Conservation (phyloP, 805 yeast species). For the Priceomyces carsonii region DNA sequence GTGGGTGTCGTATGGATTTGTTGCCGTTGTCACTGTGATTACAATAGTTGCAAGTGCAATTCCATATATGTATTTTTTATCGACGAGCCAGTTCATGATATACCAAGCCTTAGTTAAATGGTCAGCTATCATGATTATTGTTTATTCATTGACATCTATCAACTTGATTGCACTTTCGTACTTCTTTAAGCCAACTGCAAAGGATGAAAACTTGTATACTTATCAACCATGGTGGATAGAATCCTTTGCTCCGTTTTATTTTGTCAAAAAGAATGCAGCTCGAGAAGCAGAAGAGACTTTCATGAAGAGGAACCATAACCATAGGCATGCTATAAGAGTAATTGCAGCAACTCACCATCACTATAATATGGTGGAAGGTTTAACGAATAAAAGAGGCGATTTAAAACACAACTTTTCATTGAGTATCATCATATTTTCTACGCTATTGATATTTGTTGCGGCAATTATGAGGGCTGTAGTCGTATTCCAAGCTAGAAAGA, state of each 20-base stretch:
- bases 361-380: slow-evolving; percentile 29
- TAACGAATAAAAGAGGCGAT: slow-evolving; percentile 39
- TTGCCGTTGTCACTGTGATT: slow-evolving; percentile 59
- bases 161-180: slow-evolving; percentile 52
- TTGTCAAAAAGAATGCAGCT: slow-evolving; percentile 52
- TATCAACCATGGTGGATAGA: slow-evolving; percentile 83
- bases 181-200: slow-evolving; percentile 53
- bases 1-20: slow-evolving; percentile 52
- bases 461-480: slow-evolving; percentile 52
- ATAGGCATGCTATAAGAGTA: slow-evolving; percentile 53
- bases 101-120: slow-evolving; percentile 58
- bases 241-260: slow-evolving; percentile 58
- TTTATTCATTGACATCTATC: slow-evolving; percentile 56
- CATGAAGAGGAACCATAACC: slow-evolving; percentile 47
- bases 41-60: slow-evolving; percentile 65
- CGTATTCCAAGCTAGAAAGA: slow-evolving; percentile 29
- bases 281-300: slow-evolving; percentile 45
- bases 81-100: slow-evolving; percentile 40
- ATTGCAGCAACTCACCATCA: slow-evolving; percentile 58
- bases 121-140: slow-evolving; percentile 28
- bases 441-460: slow-evolving; percentile 51
- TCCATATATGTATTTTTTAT: slow-evolving; percentile 59
- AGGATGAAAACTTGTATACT: slow-evolving; percentile 51
- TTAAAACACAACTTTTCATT: slow-evolving; percentile 55
- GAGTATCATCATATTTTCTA: slow-evolving; percentile 43